Conservation (phyloP, 2,329 filamentous ascomycete genomes). For the Fusarium begoniae region DNA sequence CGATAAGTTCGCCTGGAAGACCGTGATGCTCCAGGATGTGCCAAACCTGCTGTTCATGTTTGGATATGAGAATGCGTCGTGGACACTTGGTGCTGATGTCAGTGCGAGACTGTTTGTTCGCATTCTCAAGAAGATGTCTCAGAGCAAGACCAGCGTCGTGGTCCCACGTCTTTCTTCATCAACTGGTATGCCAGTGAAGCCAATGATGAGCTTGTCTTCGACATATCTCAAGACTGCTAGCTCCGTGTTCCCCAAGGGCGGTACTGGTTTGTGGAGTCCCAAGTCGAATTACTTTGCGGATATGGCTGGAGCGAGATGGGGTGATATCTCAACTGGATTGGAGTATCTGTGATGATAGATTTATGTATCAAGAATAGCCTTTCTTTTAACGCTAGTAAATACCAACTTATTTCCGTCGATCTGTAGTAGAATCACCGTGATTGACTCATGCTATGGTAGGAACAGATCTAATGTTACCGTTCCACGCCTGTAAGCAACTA, state of each 20-base stretch:
- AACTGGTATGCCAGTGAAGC: slow-evolving; percentile 49
- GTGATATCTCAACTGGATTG: slow-evolving; percentile 40
- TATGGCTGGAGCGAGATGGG: slow-evolving; percentile 44
- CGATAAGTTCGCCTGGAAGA: slow-evolving; percentile 65
- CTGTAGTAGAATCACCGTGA: no score
- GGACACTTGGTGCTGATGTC: slow-evolving; percentile 70
- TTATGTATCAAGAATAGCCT: not conserved
- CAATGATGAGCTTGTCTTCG: slow-evolving; percentile 56
- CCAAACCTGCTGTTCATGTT: slow-evolving; percentile 68
- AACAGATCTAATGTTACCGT: not conserved
- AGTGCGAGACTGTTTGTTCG: slow-evolving; percentile 59
- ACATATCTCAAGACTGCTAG: slow-evolving; percentile 60
- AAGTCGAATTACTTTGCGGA: slow-evolving; percentile 45
- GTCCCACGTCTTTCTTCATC: slow-evolving; percentile 53
- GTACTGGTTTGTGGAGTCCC: slow-evolving; percentile 47
- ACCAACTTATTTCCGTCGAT: not conserved
- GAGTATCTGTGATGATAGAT: slow-evolving; percentile 16
- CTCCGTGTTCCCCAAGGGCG: slow-evolving; percentile 57
- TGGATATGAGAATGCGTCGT: slow-evolving; percentile 68
- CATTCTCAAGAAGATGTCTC: slow-evolving; percentile 60
- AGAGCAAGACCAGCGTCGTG: slow-evolving; percentile 52
- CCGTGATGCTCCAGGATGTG: slow-evolving; percentile 68
- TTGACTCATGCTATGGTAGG: not conserved
- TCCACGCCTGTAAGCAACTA: not conserved
- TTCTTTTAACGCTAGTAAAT: not conserved